Base-by-base conservation (phyloP, 2,329 filamentous ascomycete genomes). In the Aspergillus cejpii region DNA sequence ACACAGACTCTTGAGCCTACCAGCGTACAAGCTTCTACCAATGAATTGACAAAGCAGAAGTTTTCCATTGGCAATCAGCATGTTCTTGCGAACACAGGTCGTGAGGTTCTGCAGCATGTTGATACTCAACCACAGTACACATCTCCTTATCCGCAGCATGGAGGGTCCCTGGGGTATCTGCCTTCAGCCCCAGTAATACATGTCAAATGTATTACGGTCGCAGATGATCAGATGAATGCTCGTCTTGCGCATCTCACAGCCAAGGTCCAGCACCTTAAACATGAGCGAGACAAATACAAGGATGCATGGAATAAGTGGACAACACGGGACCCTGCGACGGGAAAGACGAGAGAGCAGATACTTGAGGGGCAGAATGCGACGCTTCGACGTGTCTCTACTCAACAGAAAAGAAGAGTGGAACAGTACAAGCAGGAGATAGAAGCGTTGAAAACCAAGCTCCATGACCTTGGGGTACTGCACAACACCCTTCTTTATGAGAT, bases 91-190 rank as follows among this genome's bases (percentile, higher is more conserved):
- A 57, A 41, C 31, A 45, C 53, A 12, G 45, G 37, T 20, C 56
- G 57, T 17, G 60, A 64, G 39, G 44, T 52, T 15, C 43, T 60
- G 38, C 48, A 53, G 31, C 51, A 49, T 10, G 45, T 59, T 8
- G 29, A 43, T 10, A 41, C 53, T 21, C 40, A 50, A 27, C 49
- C 50, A 2, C 44, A 58, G 21, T 62, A 64, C 39, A 41, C 57
- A 5, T 66, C 63, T 1, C 64, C 64, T 6, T 67, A 66, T 45
- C 60, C 60, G 12, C 41, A 37, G 14, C 51, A 54, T 21, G 51
- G 53, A 11, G 58, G 59, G 1, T 48, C 48, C 7, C 39, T 64
- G 19, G 59, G 56, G 2, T 63, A 63, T 39, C 47, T 61, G 36
- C 59, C 59, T 23, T 66, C 64, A 4, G 46, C 60, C 7, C 62